Evolutionary conservation across 2,329 filamentous ascomycete genomes (phyloP).

Genomic region (Triangularia verruculosa): DNA sequence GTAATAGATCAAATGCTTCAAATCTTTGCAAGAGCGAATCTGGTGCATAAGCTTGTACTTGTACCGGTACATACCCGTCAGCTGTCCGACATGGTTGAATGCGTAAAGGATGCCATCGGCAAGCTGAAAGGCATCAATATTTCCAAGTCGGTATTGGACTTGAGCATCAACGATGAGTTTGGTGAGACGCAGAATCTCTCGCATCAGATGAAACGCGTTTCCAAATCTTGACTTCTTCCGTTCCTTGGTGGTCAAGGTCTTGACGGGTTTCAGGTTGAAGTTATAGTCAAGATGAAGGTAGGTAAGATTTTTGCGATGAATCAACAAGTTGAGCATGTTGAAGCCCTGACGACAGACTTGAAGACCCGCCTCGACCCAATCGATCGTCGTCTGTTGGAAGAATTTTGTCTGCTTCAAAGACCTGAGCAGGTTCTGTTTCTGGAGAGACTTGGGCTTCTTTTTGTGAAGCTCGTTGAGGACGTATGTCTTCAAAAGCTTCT

Average conservation of each 20-base stretch:
- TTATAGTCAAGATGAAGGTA: constrained; percentile 99
- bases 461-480: constrained; percentile 97
- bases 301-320: constrained; percentile 96
- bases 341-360: constrained; percentile 98
- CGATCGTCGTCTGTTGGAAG: constrained; percentile 98
- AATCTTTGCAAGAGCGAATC: constrained; percentile 96
- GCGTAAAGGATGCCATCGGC: constrained; percentile 98
- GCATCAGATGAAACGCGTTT: constrained; percentile 98
- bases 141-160: constrained; percentile 94
- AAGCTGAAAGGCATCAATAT: constrained; percentile 98
- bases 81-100: constrained; percentile 97
- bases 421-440: constrained; percentile 85
- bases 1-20: constrained; percentile 99
- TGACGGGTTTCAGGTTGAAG: constrained; percentile 98
- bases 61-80: constrained; percentile 99
- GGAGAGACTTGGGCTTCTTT: constrained; percentile 91
- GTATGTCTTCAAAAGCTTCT: constrained; percentile 93
- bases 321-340: constrained; percentile 97
- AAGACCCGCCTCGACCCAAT: constrained; percentile 98
- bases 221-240: constrained; percentile 98
- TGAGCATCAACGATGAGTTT: constrained; percentile 98
- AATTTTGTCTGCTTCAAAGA: constrained; percentile 96
- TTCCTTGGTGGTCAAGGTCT: constrained; percentile 97
- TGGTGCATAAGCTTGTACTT: constrained; percentile 99
- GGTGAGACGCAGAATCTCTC: constrained; percentile 90